These are phyloP conservation scores for Auricularia sp. DNA, from an alignment of 768 basidiomycete genomes.

Conservation along the genomic window DNA sequence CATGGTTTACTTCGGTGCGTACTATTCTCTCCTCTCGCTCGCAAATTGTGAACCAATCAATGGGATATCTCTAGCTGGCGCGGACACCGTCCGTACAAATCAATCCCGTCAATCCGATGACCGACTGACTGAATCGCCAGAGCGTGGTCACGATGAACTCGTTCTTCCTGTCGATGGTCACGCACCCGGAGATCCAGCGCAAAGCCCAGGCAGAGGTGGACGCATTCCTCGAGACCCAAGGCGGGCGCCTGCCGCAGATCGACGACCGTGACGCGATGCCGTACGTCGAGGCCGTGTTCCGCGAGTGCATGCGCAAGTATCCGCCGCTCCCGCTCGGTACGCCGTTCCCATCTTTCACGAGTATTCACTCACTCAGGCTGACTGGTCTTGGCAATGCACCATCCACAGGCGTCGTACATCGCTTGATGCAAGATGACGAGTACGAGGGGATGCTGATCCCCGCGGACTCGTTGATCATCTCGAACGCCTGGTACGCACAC, in stretches of 20 bases:
- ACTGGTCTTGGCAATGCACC: neutral
- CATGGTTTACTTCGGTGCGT: neutral
- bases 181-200: conserved; percentile 18
- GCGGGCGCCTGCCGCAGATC: conserved; percentile 17
- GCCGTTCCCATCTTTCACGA: neutral
- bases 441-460: neutral
- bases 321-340: conserved; percentile 48
- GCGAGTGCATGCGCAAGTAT: conserved; percentile 47
- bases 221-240: neutral
- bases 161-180: conserved; percentile 12
- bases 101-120: neutral
- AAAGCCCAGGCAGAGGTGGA: neutral
- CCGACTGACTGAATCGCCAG: neutral
- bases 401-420: neutral
- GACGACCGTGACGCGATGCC: conserved; percentile 50
- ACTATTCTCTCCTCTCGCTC: neutral
- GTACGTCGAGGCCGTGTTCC: conserved; percentile 47
- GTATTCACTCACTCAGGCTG: neutral
- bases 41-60: neutral
- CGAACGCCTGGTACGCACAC: neutral
- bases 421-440: conserved; percentile 4
- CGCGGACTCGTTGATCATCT: neutral
- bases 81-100: neutral
- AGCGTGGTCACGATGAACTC: conserved; percentile 3
- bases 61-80: neutral